A percentile compares a stretch with the other conserved stretches of the same genome.
Conservation (phyloP, 2,329 filamentous ascomycete species). For the Penicillium sp. region DNA sequence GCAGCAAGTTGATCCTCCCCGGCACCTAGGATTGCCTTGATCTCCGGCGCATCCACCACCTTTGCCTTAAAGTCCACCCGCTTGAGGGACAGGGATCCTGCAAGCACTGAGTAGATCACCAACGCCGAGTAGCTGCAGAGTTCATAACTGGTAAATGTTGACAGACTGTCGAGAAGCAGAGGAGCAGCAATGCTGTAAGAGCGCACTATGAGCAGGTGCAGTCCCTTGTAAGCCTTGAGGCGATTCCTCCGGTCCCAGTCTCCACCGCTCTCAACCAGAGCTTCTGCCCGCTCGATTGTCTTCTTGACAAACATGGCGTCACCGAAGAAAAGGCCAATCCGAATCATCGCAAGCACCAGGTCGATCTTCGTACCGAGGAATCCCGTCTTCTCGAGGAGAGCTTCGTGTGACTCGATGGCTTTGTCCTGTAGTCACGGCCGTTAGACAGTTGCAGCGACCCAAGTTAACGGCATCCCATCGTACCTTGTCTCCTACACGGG, state of each 20-base stretch:
- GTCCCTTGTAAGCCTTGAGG: slow-evolving; percentile 95
- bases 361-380: slow-evolving; percentile 97
- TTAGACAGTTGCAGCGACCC: neutral
- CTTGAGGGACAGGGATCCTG: slow-evolving; percentile 90
- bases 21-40: slow-evolving; percentile 92
- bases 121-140: slow-evolving; percentile 94
- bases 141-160: slow-evolving; percentile 98
- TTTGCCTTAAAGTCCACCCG: slow-evolving; percentile 98
- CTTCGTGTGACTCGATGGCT: slow-evolving; percentile 87
- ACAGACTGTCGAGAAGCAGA: slow-evolving; percentile 91
- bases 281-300: slow-evolving; percentile 83
- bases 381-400: slow-evolving; percentile 93
- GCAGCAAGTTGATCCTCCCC: slow-evolving; percentile 84
- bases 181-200: slow-evolving; percentile 88
- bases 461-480: slow-evolving; percentile 16
- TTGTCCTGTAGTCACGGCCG: slow-evolving; percentile 65
- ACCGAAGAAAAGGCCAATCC: slow-evolving; percentile 91
- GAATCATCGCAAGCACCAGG: slow-evolving; percentile 91
- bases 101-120: slow-evolving; percentile 92
- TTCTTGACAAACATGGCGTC: slow-evolving; percentile 92
- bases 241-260: slow-evolving; percentile 99
- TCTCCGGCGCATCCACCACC: slow-evolving; percentile 96
- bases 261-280: slow-evolving; percentile 88
- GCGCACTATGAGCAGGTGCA: slow-evolving; percentile 87
- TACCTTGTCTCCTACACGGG: slow-evolving; percentile 93